Percentiles rank a stretch among this genome's conserved stretches.
These are phyloP conservation scores for Leccinum olivaceopallidum DNA, from an alignment of 768 basidiomycete genomes.

Conservation along the genomic window DNA sequence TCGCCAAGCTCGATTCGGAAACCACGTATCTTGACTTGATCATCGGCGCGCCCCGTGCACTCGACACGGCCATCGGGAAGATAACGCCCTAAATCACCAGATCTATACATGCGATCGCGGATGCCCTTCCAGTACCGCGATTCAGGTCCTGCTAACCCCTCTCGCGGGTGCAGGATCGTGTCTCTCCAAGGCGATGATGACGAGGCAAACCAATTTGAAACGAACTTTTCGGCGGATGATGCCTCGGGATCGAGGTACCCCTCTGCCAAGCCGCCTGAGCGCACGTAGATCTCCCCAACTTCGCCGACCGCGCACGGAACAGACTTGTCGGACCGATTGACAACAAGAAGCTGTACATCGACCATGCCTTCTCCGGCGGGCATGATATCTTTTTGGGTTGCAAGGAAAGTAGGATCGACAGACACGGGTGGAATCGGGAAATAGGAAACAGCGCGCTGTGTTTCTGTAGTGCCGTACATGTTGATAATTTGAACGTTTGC, in stretches of 20 bases:
- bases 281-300: slow-evolving; percentile 97
- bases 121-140: slow-evolving; percentile 91
- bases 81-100: slow-evolving; percentile 96
- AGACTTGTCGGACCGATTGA: slow-evolving; percentile 84
- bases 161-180: slow-evolving; percentile 63
- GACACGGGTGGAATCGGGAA: slow-evolving; percentile 87
- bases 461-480: slow-evolving; percentile 99
- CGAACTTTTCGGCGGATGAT: slow-evolving; percentile 89
- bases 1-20: slow-evolving; percentile 99
- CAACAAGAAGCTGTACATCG: slow-evolving; percentile 95
- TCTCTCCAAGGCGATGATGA: slow-evolving; percentile 56
- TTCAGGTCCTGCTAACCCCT: slow-evolving; percentile 64
- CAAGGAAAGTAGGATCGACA: slow-evolving; percentile 85
- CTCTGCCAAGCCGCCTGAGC: slow-evolving; percentile 93
- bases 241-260: slow-evolving; percentile 87
- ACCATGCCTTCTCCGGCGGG: slow-evolving; percentile 98
- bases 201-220: slow-evolving; percentile 86
- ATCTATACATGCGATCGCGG: slow-evolving; percentile 96
- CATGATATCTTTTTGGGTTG: slow-evolving; percentile 96
- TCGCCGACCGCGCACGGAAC: slow-evolving; percentile 93
- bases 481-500: slow-evolving; percentile 93
- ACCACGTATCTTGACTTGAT: slow-evolving; percentile 99
- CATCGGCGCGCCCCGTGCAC: slow-evolving; percentile 95
- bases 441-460: slow-evolving; percentile 98
- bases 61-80: slow-evolving; percentile 91